These are phyloP conservation scores for Laburnicola sp. DNA, from an alignment of 2,329 filamentous ascomycete species.

Conservation along the genomic window DNA sequence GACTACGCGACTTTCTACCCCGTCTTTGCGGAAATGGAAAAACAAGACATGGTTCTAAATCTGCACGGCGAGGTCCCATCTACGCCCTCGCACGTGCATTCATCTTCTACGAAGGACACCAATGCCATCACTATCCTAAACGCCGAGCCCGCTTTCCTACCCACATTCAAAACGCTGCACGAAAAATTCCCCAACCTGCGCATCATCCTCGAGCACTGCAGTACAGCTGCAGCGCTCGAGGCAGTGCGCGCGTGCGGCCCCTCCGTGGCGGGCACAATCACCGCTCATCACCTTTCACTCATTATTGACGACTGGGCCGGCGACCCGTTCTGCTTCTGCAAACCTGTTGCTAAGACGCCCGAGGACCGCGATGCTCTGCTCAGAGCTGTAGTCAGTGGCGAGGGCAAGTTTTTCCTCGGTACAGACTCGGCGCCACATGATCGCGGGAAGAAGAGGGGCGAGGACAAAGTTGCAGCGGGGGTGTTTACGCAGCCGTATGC, in stretches of 20 bases:
- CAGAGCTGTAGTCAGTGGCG: constrained; percentile 58
- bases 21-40: constrained; percentile 88
- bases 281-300: constrained; percentile 81
- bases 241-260: constrained; percentile 76
- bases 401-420: constrained; percentile 72
- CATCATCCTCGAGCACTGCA: constrained; percentile 79
- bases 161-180: constrained; percentile 75
- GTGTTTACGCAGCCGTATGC: constrained; percentile 79
- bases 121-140: constrained; percentile 56
- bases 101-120: constrained; percentile 17
- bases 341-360: constrained; percentile 67
- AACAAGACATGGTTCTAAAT: constrained; percentile 80
- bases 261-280: constrained; percentile 79
- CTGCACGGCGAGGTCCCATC: constrained; percentile 86
- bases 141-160: constrained; percentile 77
- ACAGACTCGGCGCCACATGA: constrained; percentile 73
- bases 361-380: constrained; percentile 73
- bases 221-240: constrained; percentile 77
- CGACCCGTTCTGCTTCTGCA: constrained; percentile 79
- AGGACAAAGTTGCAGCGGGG: constrained; percentile 63
- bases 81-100: constrained; percentile 37
- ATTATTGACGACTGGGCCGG: constrained; percentile 73
- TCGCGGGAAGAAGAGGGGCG: constrained; percentile 61
- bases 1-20: constrained; percentile 72
- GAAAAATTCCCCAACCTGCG: constrained; percentile 71